Base-by-base conservation (phyloP, 2,329 filamentous ascomycete species). In the Stromatinia cepivora region DNA sequence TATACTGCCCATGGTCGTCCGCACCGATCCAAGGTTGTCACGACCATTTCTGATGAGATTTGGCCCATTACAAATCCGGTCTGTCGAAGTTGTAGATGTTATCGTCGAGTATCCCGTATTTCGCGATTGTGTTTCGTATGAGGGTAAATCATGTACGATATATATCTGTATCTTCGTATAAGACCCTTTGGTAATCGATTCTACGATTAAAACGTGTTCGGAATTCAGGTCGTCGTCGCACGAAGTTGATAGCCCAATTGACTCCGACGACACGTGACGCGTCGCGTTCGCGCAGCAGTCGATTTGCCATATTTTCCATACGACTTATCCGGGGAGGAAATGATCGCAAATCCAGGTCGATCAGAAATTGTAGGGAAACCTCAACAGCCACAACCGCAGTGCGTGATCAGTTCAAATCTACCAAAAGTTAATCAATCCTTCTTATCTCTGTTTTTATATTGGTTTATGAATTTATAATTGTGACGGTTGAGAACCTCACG, bases 221-320 rank as follows among this genome's bases (percentile, higher is more conserved):
- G 39, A 62, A 42, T 10, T 42, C 58, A 42, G 58, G 39, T 45
- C 22, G 58, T 45, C 58, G 58, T 46, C 45, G 36, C n/a, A 62
- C 39, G 34, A 62, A 62, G 39, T 36, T 31, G 45, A 42, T 4
- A 7, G 58, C 39, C 58, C 58, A 62, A 36, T 22, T 15, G 31
- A 42, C 45, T 5, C 58, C 58, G 34, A 62, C 36, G 22, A 5
- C 28, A 34, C 39, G 31, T n/a, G 31, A 36, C 10, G 58, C 39
- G 11, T 62, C 58, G 8, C n/a, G n/a, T n/a, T n/a, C n/a, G n/a
- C n/a, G n/a, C n/a, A 62, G 58, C 15, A 45, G 39, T 63, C 56
- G 64, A 70, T 75, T 65, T 0, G 73, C 71, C 54, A 74, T 74
- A 70, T 69, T 71, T 69, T 65, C 54, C 13, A 75, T 65, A 67